Percentiles rank a stretch among this genome's conserved stretches.
Evolutionary conservation across 2,329 filamentous ascomycete species (phyloP).

Genomic region (Mariannaea elegans): DNA sequence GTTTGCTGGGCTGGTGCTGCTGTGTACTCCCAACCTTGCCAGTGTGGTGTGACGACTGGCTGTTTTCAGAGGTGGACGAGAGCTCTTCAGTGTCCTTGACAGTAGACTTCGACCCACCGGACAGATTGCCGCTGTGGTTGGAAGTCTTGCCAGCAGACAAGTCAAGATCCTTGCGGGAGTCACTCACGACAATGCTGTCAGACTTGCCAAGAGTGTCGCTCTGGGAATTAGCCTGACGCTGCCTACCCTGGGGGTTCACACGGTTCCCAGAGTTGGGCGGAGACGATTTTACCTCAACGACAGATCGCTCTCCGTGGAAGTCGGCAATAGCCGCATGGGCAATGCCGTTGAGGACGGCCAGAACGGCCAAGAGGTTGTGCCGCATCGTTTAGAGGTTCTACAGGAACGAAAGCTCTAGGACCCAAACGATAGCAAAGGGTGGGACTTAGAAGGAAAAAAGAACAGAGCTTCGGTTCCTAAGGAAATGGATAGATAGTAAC

Average conservation of each 20-base stretch:
- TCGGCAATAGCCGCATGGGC: conserved; percentile 28
- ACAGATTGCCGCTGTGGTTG: too few species aligned
- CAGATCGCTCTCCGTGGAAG: conserved; percentile 12
- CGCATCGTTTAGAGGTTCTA: conserved; percentile 29
- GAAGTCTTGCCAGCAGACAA: not conserved
- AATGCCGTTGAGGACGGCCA: conserved; percentile 35
- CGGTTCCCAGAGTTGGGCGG: not conserved
- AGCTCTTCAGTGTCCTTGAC: too few species aligned
- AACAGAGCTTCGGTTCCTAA: conserved; percentile 15
- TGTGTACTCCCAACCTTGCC: too few species aligned
- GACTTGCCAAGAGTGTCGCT: not conserved
- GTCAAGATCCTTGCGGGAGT: not conserved
- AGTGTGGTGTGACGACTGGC: too few species aligned
- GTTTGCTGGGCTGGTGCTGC: too few species aligned
- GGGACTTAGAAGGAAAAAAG: conserved; percentile 15
- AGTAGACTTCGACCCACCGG: too few species aligned
- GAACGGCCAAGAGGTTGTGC: conserved; percentile 32
- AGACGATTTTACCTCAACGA: conserved; percentile 4
- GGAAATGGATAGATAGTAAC: conserved; percentile 5
- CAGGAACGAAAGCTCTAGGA: not conserved
- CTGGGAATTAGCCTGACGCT: not conserved
- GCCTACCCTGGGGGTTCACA: not conserved
- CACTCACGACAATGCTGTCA: not conserved
- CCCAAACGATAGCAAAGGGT: conserved; percentile 27
- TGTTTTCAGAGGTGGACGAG: too few species aligned